A percentile compares a stretch with the other conserved stretches of the same genome.
phyloP scores from a whole-genome alignment of 2,329 filamentous ascomycete genomes.

The Colletotrichum incanum region DNA sequence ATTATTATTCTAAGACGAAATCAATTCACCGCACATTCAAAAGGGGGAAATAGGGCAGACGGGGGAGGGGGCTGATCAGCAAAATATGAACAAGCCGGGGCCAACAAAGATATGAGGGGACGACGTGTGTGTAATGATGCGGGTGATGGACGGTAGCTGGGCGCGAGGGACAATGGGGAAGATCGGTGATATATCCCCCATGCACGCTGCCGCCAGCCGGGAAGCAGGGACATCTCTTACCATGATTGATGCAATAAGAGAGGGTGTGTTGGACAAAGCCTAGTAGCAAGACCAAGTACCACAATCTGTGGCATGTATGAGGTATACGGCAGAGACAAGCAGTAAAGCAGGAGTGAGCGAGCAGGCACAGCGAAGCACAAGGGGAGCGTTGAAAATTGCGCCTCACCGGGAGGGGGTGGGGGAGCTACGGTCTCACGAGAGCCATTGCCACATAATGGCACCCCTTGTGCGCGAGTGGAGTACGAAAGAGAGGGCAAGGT shows the following conservation, averaged over 20 bases:
- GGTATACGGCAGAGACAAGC: conserved; percentile 50
- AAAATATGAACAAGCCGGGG: conserved; percentile 45
- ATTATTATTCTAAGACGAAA: conserved; percentile 53
- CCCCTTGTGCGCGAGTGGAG: conserved; percentile 45
- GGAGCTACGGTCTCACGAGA: conserved; percentile 51
- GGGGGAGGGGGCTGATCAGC: conserved; percentile 43
- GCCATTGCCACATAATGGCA: conserved; percentile 51
- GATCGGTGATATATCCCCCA: conserved; percentile 60
- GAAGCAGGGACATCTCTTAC: conserved; percentile 61
- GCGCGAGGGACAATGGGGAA: conserved; percentile 47
- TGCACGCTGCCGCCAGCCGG: conserved; percentile 61
- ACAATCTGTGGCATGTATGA: conserved; percentile 55
- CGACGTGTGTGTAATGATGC: conserved; percentile 40
- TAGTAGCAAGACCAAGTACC: conserved; percentile 54
- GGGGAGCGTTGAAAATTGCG: conserved; percentile 45
- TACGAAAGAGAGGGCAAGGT: conserved; percentile 39
- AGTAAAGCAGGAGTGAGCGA: conserved; percentile 40
- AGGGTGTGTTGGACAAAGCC: conserved; percentile 56
- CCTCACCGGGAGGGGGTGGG: conserved; percentile 46
- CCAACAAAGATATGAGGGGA: conserved; percentile 46
- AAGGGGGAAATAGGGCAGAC: conserved; percentile 47
- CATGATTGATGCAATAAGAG: conserved; percentile 62
- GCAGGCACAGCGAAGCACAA: conserved; percentile 44
- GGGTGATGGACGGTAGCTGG: conserved; percentile 44
- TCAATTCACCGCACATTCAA: conserved; percentile 59